Evolutionary conservation across 2,329 filamentous ascomycete genomes (phyloP), one percentile per base, ranked within the genome.

Genomic region (Byssochlamys sp.): DNA sequence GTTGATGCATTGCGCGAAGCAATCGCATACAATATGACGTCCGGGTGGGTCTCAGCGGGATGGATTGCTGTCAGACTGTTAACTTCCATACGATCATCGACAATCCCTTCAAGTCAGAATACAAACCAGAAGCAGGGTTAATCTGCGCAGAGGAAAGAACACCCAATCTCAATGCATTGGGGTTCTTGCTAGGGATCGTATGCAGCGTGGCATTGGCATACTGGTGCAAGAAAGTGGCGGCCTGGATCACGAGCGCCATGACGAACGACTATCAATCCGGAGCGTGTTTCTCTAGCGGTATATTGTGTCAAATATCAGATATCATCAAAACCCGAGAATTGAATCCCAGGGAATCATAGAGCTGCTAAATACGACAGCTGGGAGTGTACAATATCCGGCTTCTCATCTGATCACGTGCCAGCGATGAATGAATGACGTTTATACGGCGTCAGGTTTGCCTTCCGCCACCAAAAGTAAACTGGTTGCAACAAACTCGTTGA

Each of bases 1-100:
- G 71, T 78, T 4, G 66, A 64, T 25, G 63, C 65, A 65, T 82
- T 75, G 2, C 81, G 75, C 2, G 81, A 80, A 1, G 82, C 81
- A 7, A 85, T 75, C 4, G 74, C 79, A 26, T 78, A 73, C 11
- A 85, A 61, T 10, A 82, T 70, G 5, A 84, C 78, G 49, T 81
- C 79, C 0, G 81, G 73, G 63, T 85, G 82, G 2, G 73, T 75
- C 60, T 73, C 76, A 14, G 80, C 79, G 0, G 81, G 81, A 10
- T 63, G 65, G 45, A 84, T 63, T 29, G 69, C 61, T 51, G 24
- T 26, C 7, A 24, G 14, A 26, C 25, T 27, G 5, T 51, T 11
- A 26, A 14, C 27, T 51, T 51, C 5, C 19, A 5, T 45, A 19
- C 3, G 1, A 51, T 12, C 14, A 49, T 49, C 14, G 9, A 28